These are phyloP conservation scores for Dictyostelium discoideum DNA, from an alignment of 78 protist genomes.

Conservation along the genomic window DNA sequence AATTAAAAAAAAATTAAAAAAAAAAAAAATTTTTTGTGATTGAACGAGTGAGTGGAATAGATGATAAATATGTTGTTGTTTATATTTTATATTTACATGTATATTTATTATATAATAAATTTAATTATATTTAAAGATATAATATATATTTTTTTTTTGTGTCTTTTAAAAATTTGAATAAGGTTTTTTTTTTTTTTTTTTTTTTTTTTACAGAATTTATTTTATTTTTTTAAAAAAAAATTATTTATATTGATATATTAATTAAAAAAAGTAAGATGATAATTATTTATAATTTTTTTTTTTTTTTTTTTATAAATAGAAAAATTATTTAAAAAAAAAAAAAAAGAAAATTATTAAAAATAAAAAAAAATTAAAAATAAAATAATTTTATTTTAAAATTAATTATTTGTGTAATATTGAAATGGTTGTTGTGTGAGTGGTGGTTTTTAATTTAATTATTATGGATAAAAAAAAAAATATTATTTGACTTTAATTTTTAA, in stretches of 20 bases:
- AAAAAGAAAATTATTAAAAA: no score
- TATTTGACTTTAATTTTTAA: background rate
- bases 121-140: background rate
- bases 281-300: no score
- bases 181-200: background rate
- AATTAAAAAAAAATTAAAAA: no score
- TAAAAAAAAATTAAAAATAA: background rate
- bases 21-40: background rate
- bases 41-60: background rate
- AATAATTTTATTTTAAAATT: background rate
- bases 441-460: background rate
- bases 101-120: no score
- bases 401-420: background rate
- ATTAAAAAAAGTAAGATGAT: background rate
- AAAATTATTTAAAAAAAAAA: no score
- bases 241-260: background rate
- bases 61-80: background rate
- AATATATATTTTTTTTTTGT: background rate
- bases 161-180: background rate
- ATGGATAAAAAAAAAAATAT: background rate
- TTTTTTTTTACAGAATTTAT: no score
- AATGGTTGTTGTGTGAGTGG: background rate
- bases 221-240: no score
- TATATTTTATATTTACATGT: no score
- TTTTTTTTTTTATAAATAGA: background rate